Conservation (phyloP, 192 early-diverging fungal genomes). For the Coemansia sp. region DNA sequence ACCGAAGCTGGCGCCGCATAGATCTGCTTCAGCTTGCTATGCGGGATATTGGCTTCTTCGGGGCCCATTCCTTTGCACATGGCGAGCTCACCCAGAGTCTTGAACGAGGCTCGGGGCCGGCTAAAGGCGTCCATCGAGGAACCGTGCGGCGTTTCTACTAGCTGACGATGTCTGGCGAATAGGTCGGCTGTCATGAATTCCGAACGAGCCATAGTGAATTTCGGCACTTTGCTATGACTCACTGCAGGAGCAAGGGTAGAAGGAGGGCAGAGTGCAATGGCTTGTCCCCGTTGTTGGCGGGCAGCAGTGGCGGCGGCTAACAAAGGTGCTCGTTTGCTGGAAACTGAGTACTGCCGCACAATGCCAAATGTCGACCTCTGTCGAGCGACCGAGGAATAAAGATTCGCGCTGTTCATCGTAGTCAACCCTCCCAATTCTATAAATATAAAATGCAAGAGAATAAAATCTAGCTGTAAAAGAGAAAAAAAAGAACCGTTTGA, state of each 20-base stretch:
- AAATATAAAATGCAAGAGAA: neutral
- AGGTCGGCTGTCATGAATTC: slow-evolving; percentile 44
- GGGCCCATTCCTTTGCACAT: slow-evolving; percentile 24
- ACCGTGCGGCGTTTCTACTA: slow-evolving; percentile 11
- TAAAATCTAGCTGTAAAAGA: neutral
- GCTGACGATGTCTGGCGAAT: slow-evolving; percentile 47
- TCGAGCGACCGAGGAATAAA: neutral
- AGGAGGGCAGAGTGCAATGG: neutral
- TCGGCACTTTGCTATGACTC: slow-evolving; percentile 34
- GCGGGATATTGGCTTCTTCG: slow-evolving; percentile 35
- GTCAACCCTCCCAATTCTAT: neutral
- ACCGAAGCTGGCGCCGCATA: slow-evolving; percentile 50
- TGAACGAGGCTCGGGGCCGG: slow-evolving; percentile 29
- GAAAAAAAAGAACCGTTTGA: slow-evolving; percentile 14
- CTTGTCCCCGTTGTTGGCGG: slow-evolving; percentile 3
- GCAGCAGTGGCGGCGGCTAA: neutral
- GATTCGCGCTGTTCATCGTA: neutral
- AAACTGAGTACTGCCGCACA: slow-evolving; percentile 41
- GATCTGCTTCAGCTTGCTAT: slow-evolving; percentile 34
- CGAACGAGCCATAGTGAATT: slow-evolving; percentile 46
- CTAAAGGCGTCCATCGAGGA: neutral
- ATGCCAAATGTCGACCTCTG: neutral
- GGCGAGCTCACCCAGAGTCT: slow-evolving; percentile 39
- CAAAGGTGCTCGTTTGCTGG: slow-evolving; percentile 32
- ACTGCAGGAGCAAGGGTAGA: neutral